Evolutionary conservation across 2,329 filamentous ascomycete species (phyloP).

Genomic region (Epichloe uncinata): DNA sequence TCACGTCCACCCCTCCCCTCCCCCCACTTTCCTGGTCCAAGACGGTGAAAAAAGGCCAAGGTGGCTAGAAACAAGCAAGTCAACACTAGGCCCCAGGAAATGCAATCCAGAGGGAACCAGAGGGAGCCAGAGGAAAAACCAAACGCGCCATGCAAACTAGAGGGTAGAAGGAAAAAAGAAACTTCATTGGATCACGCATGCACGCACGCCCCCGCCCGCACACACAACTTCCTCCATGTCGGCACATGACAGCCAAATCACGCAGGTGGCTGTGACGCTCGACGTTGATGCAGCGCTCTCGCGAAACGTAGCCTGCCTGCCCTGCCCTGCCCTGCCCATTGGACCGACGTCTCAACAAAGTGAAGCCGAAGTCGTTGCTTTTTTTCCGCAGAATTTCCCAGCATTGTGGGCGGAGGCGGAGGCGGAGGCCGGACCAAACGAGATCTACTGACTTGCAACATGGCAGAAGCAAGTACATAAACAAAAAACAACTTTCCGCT

Average conservation of each 20-base stretch:
- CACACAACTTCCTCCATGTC: not conserved
- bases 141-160: not conserved
- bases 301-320: too few relatives aligned
- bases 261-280: not conserved
- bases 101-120: too few relatives aligned
- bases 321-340: too few relatives aligned
- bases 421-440: not conserved
- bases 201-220: not conserved
- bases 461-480: not conserved
- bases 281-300: not conserved
- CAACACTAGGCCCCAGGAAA: too few relatives aligned
- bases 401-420: not conserved
- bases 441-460: not conserved
- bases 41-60: too few relatives aligned
- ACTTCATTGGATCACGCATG: not conserved
- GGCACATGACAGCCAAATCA: not conserved
- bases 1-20: too few relatives aligned
- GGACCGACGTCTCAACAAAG: too few relatives aligned
- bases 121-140: not conserved
- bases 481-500: not conserved
- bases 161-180: too few relatives aligned
- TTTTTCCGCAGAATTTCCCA: not conserved
- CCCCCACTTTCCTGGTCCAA: too few relatives aligned
- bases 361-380: not conserved
- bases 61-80: too few relatives aligned